A percentile compares a stretch with the other conserved stretches of the same genome.
phyloP scores from a whole-genome alignment of 2,329 filamentous ascomycete species.

The Colletotrichum endophyticum region DNA sequence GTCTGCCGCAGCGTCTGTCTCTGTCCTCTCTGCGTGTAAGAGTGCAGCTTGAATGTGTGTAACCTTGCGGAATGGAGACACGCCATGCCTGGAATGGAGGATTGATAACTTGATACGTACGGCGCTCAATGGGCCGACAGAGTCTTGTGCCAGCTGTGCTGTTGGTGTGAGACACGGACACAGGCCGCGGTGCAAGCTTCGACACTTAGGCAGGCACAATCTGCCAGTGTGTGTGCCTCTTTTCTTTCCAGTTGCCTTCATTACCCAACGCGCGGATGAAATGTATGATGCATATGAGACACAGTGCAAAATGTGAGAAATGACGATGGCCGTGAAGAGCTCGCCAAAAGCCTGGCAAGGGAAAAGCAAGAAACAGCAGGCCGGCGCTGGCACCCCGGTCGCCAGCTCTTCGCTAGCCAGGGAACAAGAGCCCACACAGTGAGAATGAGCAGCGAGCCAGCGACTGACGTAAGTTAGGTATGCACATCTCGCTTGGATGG shows the following conservation, averaged over 20 bases:
- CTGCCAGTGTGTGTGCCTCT: not conserved
- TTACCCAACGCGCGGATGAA: not conserved
- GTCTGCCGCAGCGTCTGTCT: not conserved
- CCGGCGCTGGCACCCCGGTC: slow-evolving; percentile 5
- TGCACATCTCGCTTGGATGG: slow-evolving; percentile 6
- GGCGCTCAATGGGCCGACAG: not conserved
- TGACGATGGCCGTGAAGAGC: slow-evolving; percentile 7
- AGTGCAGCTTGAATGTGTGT: slow-evolving; percentile 8
- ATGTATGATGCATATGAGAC: slow-evolving; percentile 4
- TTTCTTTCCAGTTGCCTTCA: not conserved
- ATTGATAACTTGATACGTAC: slow-evolving; percentile 14
- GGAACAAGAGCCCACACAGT: not conserved
- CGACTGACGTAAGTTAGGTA: slow-evolving; percentile 11
- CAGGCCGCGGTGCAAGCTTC: slow-evolving; percentile 5
- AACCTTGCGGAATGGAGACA: slow-evolving; percentile 16
- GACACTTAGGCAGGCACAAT: not conserved
- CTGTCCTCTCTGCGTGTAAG: not conserved
- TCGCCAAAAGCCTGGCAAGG: not conserved
- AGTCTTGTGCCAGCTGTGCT: slow-evolving; percentile 6
- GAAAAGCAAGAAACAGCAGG: slow-evolving; percentile 1
- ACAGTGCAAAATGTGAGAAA: slow-evolving; percentile 8
- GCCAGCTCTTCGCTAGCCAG: not conserved
- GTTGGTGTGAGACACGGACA: slow-evolving; percentile 11
- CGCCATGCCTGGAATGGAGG: slow-evolving; percentile 14
- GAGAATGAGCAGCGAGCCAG: not conserved